Evolutionary conservation across 176 grass and related monocot species (phyloP), one percentile per base, ranked within the genome.

Genomic region (Dendrocalamus sinicus): DNA sequence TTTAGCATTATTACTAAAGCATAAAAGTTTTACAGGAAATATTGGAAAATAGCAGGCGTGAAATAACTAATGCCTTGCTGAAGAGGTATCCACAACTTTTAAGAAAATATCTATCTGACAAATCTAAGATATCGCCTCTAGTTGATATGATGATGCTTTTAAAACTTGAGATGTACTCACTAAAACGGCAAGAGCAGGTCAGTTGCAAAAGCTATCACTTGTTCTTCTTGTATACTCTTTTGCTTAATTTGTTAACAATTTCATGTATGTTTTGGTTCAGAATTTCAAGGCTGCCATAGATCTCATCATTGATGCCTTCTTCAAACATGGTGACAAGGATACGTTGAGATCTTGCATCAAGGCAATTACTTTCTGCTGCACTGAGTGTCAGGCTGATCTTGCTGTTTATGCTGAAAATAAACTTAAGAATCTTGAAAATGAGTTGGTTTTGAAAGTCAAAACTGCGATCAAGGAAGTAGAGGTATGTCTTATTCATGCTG

Each of bases 291-390:
- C 86, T 72, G 84, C 86, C 81, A 81, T 98, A 84, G 91, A 98
- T 81, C 88, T 95, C 35, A 91, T 98, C 14, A 37, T 55, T 77
- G 96, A 98, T 92, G 96, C 93, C 20, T 98, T 98, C 77, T 98
- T 98, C 75, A 98, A 98, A 83, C 96, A 98, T 86, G 93, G 96
- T 68, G 93, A 98, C 75, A 98, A 98, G 88, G 93, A 89, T 73
- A 78, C 91, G 20, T 85, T 98, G 86, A 94, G 96, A 79, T 98
- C 96, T 84, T 98, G 96, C 72, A 92, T 94, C 81, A 95, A 92
- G 67, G 89, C 92, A 69, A 91, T 98, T 88, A 77, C 83, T 57
- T 94, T 96, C 83, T 98, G 96, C 86, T 94, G 93, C 46, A 87
- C 5, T 39, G 90, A 95, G 74, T 89, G 93, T 84, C 96, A 86